These are phyloP conservation scores for Coleophoma eucalyptorum DNA, from an alignment of 2,329 filamentous ascomycete genomes.

Conservation along the genomic window DNA sequence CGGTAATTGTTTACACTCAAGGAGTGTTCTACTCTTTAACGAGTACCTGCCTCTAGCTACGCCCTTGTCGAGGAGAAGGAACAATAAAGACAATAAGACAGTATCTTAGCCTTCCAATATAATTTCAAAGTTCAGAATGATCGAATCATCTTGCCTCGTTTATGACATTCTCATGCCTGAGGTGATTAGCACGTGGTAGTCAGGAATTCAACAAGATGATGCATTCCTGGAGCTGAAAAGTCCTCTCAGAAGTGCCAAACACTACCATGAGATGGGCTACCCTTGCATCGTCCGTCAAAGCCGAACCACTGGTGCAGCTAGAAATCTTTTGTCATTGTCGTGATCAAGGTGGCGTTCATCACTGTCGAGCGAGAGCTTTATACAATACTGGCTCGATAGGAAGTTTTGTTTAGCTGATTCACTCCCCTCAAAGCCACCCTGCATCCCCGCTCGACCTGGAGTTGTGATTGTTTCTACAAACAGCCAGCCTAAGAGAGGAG, in stretches of 20 bases:
- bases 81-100: constrained; percentile 3
- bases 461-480: constrained; percentile 4
- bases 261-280: constrained; percentile 7
- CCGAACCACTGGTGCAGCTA: constrained; percentile 13
- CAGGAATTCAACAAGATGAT: constrained; percentile 18
- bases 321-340: constrained; percentile 12
- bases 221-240: constrained; percentile 22
- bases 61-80: background rate
- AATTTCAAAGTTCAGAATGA: background rate
- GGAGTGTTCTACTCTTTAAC: background rate
- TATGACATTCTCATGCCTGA: constrained; percentile 1
- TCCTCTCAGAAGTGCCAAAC: constrained; percentile 7
- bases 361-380: constrained; percentile 5
- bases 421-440: constrained; percentile 18
- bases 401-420: constrained; percentile 9
- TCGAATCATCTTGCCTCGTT: background rate
- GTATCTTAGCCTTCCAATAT: background rate
- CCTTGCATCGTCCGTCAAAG: constrained; percentile 19
- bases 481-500: background rate
- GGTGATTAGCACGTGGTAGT: constrained; percentile 1
- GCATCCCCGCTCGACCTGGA: constrained; percentile 6
- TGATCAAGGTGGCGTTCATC: constrained; percentile 9
- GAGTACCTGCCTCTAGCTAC: background rate
- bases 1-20: constrained; percentile 1
- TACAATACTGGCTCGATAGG: constrained; percentile 8